A percentile compares a stretch with the other conserved stretches of the same genome.
Conservation (phyloP, 2,329 filamentous ascomycete species). For the Alternaria novae-zelandiae region DNA sequence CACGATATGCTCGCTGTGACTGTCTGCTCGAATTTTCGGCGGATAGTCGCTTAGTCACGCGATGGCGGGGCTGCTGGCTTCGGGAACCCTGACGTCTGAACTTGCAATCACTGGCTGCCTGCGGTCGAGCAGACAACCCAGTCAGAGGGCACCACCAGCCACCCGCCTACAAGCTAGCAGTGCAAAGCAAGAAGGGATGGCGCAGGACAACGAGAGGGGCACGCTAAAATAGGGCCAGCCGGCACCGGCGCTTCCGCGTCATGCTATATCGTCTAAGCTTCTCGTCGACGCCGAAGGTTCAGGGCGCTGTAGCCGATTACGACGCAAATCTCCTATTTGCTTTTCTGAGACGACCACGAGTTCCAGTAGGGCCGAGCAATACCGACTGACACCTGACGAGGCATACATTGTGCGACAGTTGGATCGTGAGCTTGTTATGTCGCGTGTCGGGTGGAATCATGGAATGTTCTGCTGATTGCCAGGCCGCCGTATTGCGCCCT, state of each 20-base stretch:
- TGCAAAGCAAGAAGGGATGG: conserved; percentile 4
- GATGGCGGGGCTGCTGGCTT: conserved; percentile 5
- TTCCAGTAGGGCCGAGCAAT: conserved; percentile 6
- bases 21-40: conserved; percentile 21
- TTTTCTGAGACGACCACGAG: conserved; percentile 1
- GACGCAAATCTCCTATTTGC: conserved; percentile 10
- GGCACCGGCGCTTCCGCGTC: conserved; percentile 8
- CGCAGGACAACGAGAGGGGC: conserved; percentile 11
- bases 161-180: background rate
- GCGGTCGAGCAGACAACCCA: background rate
- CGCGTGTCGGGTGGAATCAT: background rate
- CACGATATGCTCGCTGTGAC: conserved; percentile 6
- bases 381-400: background rate
- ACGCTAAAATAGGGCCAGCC: background rate
- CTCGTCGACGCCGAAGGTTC: background rate
- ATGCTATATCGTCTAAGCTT: conserved; percentile 8
- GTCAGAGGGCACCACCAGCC: background rate
- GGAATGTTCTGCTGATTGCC: background rate
- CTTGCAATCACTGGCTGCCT: background rate
- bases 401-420: background rate
- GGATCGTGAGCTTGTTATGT: background rate
- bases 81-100: background rate
- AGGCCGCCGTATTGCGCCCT: background rate
- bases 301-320: conserved; percentile 6
- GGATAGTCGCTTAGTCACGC: conserved; percentile 30